Percentiles rank a stretch among this genome's conserved stretches.
These are phyloP conservation scores for Tuber magnatum DNA, from an alignment of 495 filamentous ascomycete species.

Conservation along the genomic window DNA sequence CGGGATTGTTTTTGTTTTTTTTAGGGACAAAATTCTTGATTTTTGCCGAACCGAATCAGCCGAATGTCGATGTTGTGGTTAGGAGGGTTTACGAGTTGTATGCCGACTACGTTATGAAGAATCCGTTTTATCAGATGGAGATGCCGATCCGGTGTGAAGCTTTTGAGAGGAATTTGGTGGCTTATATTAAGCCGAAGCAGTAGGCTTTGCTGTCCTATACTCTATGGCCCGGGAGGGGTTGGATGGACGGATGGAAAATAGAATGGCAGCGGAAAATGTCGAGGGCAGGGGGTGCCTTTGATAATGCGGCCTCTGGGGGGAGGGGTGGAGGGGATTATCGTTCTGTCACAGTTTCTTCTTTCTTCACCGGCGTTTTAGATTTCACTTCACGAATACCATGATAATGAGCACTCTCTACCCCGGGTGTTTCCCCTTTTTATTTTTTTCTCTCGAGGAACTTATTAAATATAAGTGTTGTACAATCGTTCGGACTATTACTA, in stretches of 20 bases:
- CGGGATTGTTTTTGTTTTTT: not conserved
- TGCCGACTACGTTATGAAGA: slow-evolving; percentile 97
- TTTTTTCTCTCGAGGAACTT: not conserved
- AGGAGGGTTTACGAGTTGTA: slow-evolving; percentile 88
- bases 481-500: not conserved
- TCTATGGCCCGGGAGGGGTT: slow-evolving; percentile 41
- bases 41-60: slow-evolving; percentile 86
- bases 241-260: slow-evolving; percentile 36
- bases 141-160: slow-evolving; percentile 95
- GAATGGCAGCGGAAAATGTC: not conserved
- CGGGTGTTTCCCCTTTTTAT: not conserved
- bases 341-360: slow-evolving; percentile 9
- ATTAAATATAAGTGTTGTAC: slow-evolving; percentile 7
- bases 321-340: slow-evolving; percentile 1
- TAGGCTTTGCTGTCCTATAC: slow-evolving; percentile 2
- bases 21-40: slow-evolving; percentile 84
- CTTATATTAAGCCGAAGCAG: slow-evolving; percentile 55
- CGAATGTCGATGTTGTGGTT: slow-evolving; percentile 74
- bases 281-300: not conserved
- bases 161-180: slow-evolving; percentile 77
- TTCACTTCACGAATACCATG: not conserved
- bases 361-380: slow-evolving; percentile 10
- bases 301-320: slow-evolving; percentile 10
- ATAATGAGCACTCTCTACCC: not conserved
- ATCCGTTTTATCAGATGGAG: slow-evolving; percentile 94